A percentile compares a stretch with the other conserved stretches of the same genome.
These are phyloP conservation scores for Chamaecyparis obtusa DNA, from an alignment of 75 land plant genomes.

Conservation along the genomic window DNA sequence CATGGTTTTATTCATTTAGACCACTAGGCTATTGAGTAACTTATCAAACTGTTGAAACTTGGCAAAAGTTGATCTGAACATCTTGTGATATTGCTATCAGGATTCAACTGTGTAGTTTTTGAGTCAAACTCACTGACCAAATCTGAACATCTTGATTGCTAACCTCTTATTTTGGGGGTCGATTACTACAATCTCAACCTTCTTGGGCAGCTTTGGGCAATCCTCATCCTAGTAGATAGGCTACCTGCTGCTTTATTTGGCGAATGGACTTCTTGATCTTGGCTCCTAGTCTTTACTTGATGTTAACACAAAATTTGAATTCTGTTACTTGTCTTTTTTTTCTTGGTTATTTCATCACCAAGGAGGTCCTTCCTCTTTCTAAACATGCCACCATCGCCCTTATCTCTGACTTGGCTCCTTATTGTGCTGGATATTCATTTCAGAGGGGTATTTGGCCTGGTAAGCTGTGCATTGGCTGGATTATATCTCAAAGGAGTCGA, in stretches of 20 bases:
- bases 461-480: background rate
- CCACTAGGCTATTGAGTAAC: background rate
- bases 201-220: background rate
- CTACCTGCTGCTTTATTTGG: background rate
- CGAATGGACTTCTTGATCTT: background rate
- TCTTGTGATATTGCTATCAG: too few species aligned
- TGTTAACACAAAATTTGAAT: background rate
- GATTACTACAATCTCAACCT: background rate
- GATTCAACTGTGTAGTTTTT: too few species aligned
- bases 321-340: too few species aligned
- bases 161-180: background rate
- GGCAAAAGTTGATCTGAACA: background rate
- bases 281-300: background rate
- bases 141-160: too few species aligned
- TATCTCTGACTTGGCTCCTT: background rate
- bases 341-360: background rate
- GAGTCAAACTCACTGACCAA: too few species aligned
- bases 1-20: background rate
- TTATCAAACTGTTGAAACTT: too few species aligned
- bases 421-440: background rate
- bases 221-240: background rate
- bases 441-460: background rate
- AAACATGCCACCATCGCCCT: background rate
- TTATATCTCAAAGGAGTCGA: background rate
- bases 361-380: background rate